Conservation (phyloP, 2,329 filamentous ascomycete species). For the Amesomyces nigricolor region DNA sequence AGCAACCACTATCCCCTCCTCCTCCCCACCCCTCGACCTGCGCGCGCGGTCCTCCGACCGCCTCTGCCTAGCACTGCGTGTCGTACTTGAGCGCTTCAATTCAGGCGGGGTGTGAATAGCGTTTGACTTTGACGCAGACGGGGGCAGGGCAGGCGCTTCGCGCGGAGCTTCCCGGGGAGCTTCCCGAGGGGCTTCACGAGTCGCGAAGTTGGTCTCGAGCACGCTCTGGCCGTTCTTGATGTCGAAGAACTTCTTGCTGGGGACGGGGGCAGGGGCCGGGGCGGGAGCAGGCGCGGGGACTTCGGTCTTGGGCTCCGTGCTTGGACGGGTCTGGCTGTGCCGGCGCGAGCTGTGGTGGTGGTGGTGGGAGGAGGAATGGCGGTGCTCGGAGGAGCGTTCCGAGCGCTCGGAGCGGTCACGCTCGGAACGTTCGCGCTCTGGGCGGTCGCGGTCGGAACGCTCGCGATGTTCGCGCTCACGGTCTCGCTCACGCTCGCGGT, state of each 20-base stretch:
- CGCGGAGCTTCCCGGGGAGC: not conserved
- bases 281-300: conserved; percentile 12
- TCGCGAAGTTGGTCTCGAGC: conserved; percentile 25
- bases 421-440: conserved; percentile 18
- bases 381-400: conserved; percentile 19
- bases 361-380: conserved; percentile 18
- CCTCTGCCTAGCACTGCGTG: conserved; percentile 17
- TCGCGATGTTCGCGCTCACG: conserved; percentile 15
- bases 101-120: conserved; percentile 12
- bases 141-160: not conserved
- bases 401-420: conserved; percentile 17
- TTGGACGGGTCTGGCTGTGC: conserved; percentile 23
- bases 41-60: conserved; percentile 21
- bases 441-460: conserved; percentile 19
- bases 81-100: conserved; percentile 25
- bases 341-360: conserved; percentile 26
- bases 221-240: conserved; percentile 28
- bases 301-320: conserved; percentile 20
- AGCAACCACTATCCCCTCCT: not conserved
- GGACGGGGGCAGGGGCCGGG: conserved; percentile 9
- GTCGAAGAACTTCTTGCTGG: conserved; percentile 30
- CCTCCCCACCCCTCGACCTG: conserved; percentile 3
- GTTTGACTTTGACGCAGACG: conserved; percentile 13
- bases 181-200: conserved; percentile 2
- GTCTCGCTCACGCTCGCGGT: conserved; percentile 15